Percentiles rank a stretch among this genome's conserved stretches.
Evolutionary conservation across 345 rosid genomes (phyloP).

Genomic region (Corymbia maculata): DNA sequence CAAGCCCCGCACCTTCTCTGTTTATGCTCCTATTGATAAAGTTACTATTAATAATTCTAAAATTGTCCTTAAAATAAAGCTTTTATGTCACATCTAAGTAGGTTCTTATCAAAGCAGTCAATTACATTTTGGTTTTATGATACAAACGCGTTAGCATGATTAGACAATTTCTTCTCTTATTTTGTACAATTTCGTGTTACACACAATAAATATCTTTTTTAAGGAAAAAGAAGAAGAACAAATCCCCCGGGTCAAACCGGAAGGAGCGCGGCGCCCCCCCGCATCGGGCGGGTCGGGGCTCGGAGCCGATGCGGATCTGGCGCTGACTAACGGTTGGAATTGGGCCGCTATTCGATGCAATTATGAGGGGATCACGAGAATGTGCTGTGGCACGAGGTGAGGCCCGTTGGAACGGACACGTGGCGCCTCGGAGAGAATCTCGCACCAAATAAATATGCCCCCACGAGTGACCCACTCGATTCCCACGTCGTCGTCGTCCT

Average conservation of each 20-base stretch:
- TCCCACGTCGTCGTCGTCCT: fast-evolving
- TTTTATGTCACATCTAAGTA: not conserved
- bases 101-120: not conserved
- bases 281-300: not conserved
- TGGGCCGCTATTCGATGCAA: not conserved
- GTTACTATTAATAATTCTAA: no score
- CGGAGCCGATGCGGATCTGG: fast-evolving
- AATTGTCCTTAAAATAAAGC: not conserved
- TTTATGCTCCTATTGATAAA: no score
- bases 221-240: not conserved
- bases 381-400: not conserved
- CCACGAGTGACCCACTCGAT: not conserved
- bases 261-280: not conserved
- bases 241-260: not conserved
- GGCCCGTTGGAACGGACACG: not conserved
- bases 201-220: fast-evolving
- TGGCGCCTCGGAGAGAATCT: not conserved
- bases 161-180: not conserved
- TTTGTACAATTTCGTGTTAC: not conserved
- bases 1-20: no score
- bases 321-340: not conserved
- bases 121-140: not conserved
- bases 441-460: fast-evolving
- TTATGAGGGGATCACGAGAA: not conserved
- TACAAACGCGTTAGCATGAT: not conserved